phyloP scores from a whole-genome alignment of 441 rosid genomes.

The Populus hybrid region DNA sequence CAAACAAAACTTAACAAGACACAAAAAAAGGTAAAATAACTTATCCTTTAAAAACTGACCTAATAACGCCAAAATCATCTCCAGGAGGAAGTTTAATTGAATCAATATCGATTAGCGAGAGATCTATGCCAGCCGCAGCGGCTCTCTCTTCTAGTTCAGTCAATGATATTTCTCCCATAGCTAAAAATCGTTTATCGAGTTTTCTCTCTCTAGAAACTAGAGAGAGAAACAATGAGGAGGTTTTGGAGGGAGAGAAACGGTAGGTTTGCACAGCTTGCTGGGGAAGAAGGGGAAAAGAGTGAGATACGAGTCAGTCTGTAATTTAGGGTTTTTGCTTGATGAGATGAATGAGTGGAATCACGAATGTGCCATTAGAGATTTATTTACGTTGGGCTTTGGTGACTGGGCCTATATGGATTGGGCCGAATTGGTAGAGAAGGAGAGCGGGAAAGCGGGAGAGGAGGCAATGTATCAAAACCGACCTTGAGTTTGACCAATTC shows the following conservation, averaged over 20 bases:
- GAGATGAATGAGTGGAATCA: background rate
- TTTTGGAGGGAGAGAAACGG: background rate
- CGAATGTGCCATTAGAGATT: background rate
- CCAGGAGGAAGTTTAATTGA: slow-evolving; percentile 71
- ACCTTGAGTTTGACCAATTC: background rate
- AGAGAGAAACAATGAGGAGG: slow-evolving; percentile 11
- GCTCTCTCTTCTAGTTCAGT: slow-evolving; percentile 51
- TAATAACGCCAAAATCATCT: slow-evolving; percentile 55
- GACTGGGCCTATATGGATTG: background rate
- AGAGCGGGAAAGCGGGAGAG: background rate
- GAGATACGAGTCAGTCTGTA: background rate
- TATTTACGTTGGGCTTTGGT: background rate
- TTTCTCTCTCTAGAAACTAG: slow-evolving; percentile 10
- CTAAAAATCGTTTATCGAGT: background rate
- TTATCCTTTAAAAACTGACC: slow-evolving; percentile 33
- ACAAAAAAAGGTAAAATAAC: background rate
- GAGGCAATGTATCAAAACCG: background rate
- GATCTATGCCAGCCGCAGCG: slow-evolving; percentile 50
- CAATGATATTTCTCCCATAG: slow-evolving; percentile 42
- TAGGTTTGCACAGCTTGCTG: background rate
- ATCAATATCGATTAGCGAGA: slow-evolving; percentile 43
- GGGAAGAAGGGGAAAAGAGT: background rate
- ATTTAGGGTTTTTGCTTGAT: background rate
- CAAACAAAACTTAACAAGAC: background rate
- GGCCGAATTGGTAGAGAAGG: background rate